Percentiles rank a stretch among this genome's conserved stretches.
Conservation (phyloP, 163 green algal species). For the Coccomyxa subellipsoidea region DNA sequence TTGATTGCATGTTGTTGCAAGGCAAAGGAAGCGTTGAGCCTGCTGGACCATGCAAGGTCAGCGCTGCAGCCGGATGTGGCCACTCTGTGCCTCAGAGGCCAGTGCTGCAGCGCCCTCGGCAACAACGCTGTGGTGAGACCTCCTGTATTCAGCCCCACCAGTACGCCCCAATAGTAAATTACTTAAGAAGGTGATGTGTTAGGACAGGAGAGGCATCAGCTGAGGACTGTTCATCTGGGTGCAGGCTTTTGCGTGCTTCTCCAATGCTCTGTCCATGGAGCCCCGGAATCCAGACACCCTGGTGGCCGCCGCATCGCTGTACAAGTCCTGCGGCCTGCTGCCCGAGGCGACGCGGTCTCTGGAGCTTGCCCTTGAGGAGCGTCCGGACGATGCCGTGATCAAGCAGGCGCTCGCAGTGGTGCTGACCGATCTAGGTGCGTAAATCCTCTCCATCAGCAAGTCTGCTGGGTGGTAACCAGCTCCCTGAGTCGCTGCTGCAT, state of each 20-base stretch:
- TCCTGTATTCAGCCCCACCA: too few relatives aligned
- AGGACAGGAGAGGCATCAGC: too few relatives aligned
- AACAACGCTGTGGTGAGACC: constrained; percentile 47
- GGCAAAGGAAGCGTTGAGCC: not conserved
- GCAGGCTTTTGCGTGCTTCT: constrained; percentile 71
- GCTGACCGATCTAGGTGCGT: constrained; percentile 77
- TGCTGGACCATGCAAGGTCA: not conserved
- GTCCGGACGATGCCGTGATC: constrained; percentile 5
- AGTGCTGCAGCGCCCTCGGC: constrained; percentile 46
- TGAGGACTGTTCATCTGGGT: too few relatives aligned
- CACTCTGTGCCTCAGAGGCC: constrained; percentile 53
- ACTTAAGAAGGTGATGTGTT: too few relatives aligned
- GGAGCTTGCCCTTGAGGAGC: not conserved
- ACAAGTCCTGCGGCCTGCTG: constrained; percentile 62
- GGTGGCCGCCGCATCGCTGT: constrained; percentile 52
- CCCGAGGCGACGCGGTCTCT: constrained; percentile 37
- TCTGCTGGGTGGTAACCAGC: not conserved
- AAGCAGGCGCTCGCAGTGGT: constrained; percentile 63
- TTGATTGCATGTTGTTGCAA: not conserved
- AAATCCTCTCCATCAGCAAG: not conserved
- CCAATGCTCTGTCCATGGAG: constrained; percentile 44
- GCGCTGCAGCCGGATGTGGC: not conserved
- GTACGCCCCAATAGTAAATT: too few relatives aligned
- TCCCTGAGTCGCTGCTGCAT: too few relatives aligned
- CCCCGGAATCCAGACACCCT: constrained; percentile 48